phyloP scores from a whole-genome alignment of 495 filamentous ascomycete species.

The Cladorrhinum samala region DNA sequence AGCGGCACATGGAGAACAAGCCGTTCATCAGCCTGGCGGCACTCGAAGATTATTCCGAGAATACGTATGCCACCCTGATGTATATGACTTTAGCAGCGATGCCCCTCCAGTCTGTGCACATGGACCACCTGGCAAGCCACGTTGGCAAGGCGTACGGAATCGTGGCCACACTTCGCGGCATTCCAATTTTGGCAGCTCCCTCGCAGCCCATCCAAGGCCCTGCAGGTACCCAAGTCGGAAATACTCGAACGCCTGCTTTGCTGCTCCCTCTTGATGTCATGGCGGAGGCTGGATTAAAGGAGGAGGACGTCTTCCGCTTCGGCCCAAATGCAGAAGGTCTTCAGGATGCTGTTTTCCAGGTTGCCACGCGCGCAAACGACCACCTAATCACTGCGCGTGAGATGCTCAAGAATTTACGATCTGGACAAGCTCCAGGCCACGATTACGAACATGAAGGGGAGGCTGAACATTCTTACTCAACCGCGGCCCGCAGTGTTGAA shows the following conservation, averaged over 20 bases:
- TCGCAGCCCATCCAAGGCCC: slow-evolving; percentile 47
- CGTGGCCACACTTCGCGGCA: slow-evolving; percentile 69
- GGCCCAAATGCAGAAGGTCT: slow-evolving; percentile 71
- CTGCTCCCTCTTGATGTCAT: slow-evolving; percentile 84
- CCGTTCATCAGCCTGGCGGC: slow-evolving; percentile 68
- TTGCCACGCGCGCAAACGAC: slow-evolving; percentile 89
- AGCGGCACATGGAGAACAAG: slow-evolving; percentile 75
- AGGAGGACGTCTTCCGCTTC: slow-evolving; percentile 82
- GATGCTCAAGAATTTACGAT: slow-evolving; percentile 74
- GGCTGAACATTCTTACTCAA: slow-evolving; percentile 63
- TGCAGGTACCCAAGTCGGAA: slow-evolving; percentile 29
- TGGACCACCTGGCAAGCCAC: slow-evolving; percentile 89
- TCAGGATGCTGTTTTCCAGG: slow-evolving; percentile 81
- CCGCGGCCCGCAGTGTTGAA: slow-evolving; percentile 21
- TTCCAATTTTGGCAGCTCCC: slow-evolving; percentile 79
- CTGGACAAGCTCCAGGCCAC: slow-evolving; percentile 68
- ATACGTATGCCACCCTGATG: slow-evolving; percentile 87
- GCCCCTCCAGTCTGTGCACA: slow-evolving; percentile 69
- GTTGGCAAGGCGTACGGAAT: slow-evolving; percentile 93
- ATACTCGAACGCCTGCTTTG: slow-evolving; percentile 35
- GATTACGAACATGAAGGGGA: slow-evolving; percentile 81
- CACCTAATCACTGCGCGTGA: slow-evolving; percentile 90
- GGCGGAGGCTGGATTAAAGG: slow-evolving; percentile 67
- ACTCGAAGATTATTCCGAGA: slow-evolving; percentile 84
- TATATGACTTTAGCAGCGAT: slow-evolving; percentile 78